These are phyloP conservation scores for Tylopilus plumbeoviolaceoides DNA, from an alignment of 768 basidiomycete genomes.

Conservation along the genomic window DNA sequence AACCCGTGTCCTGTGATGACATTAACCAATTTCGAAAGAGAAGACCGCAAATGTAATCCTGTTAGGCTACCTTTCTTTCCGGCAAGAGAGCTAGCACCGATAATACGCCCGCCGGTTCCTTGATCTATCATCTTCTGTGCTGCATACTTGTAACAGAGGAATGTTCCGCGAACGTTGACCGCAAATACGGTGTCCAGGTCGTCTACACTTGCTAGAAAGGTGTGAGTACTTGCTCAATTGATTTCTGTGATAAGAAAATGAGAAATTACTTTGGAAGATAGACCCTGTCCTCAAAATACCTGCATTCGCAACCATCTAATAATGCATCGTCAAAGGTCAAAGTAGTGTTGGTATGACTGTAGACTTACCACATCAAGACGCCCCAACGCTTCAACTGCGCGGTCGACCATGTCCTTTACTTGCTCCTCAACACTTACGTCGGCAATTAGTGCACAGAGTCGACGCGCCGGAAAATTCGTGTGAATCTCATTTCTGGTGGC, in stretches of 20 bases:
- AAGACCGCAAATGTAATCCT: not conserved
- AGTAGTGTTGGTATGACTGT: not conserved
- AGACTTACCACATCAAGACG: slow-evolving; percentile 33
- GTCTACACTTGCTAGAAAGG: slow-evolving; percentile 27
- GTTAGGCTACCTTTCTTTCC: slow-evolving; percentile 28
- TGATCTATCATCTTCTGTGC: slow-evolving; percentile 43
- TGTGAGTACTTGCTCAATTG: not conserved
- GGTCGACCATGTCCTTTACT: slow-evolving; percentile 30
- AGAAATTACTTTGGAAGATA: slow-evolving; percentile 4
- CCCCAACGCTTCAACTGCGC: slow-evolving; percentile 23
- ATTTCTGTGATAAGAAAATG: not conserved
- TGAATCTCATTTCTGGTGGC: slow-evolving; percentile 12
- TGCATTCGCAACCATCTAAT: slow-evolving; percentile 19
- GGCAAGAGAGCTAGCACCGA: slow-evolving; percentile 36
- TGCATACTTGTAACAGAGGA: slow-evolving; percentile 42
- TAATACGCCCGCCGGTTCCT: slow-evolving; percentile 39
- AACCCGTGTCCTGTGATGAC: slow-evolving; percentile 25
- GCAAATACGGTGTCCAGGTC: slow-evolving; percentile 33
- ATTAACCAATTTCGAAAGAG: not conserved
- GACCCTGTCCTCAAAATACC: slow-evolving; percentile 13
- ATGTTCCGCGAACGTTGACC: slow-evolving; percentile 38
- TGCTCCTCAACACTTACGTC: slow-evolving; percentile 29
- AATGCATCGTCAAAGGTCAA: slow-evolving; percentile 3
- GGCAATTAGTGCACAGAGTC: slow-evolving; percentile 12
- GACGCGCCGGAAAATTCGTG: slow-evolving; percentile 4